phyloP scores from a whole-genome alignment of 345 rosid species.

The Eucalyptus sp. region DNA sequence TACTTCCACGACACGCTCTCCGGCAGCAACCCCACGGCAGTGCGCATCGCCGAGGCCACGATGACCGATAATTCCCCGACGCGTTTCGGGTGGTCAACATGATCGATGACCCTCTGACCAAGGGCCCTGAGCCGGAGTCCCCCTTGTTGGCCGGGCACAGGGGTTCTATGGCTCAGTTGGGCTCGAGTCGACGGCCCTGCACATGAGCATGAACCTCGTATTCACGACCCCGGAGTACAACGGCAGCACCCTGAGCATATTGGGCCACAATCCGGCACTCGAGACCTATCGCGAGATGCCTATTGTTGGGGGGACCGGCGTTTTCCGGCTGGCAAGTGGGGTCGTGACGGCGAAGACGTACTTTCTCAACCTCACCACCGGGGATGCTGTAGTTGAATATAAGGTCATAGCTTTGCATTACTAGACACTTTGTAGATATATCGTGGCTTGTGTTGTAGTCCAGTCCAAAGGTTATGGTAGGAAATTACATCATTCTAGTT shows the following conservation, averaged over 20 bases:
- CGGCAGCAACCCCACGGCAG: slow-evolving; percentile 11
- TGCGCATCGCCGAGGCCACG: background rate
- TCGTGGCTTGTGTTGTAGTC: background rate
- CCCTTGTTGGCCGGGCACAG: slow-evolving; percentile 48
- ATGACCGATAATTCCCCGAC: slow-evolving; percentile 35
- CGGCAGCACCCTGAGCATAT: slow-evolving; percentile 52
- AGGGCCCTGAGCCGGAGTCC: background rate
- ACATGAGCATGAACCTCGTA: slow-evolving; percentile 14
- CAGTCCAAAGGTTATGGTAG: background rate
- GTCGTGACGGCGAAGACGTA: slow-evolving; percentile 43
- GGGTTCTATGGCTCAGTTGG: slow-evolving; percentile 16
- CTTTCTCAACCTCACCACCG: slow-evolving; percentile 27
- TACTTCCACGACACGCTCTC: slow-evolving; percentile 63
- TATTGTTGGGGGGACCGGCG: slow-evolving; percentile 55
- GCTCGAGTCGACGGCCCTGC: background rate
- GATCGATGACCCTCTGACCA: background rate
- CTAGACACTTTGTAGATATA: background rate
- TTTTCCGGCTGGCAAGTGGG: slow-evolving; percentile 58
- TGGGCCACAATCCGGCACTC: slow-evolving; percentile 1
- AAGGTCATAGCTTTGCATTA: slow-evolving; percentile 54
- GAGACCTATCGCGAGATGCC: background rate
- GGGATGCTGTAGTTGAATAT: slow-evolving; percentile 61
- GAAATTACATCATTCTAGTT: background rate
- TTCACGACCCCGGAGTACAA: slow-evolving; percentile 47
- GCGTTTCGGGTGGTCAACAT: slow-evolving; percentile 13